phyloP scores from a whole-genome alignment of 345 rosid genomes.

The Sonneratia caseolaris region DNA sequence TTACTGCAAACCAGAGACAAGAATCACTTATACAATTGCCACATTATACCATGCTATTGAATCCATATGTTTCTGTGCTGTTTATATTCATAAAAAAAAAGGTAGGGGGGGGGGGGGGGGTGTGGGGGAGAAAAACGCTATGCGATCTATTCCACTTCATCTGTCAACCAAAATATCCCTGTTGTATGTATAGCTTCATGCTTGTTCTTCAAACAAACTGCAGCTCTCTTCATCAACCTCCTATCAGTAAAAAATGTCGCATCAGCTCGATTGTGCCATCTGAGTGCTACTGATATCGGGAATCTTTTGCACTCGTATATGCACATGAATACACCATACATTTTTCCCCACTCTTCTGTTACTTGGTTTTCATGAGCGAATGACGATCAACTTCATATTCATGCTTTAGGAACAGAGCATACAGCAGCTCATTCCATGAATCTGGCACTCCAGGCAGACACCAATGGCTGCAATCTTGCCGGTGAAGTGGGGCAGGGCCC shows the following conservation, averaged over 20 bases:
- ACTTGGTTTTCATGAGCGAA: background rate
- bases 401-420: slow-evolving; percentile 42
- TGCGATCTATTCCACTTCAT: background rate
- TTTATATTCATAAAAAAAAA: no score
- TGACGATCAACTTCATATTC: slow-evolving; percentile 11
- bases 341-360: background rate
- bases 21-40: background rate
- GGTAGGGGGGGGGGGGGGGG: no score
- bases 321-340: background rate
- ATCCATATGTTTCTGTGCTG: background rate
- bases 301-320: background rate
- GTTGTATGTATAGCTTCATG: background rate
- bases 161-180: background rate
- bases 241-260: background rate
- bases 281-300: background rate
- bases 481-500: slow-evolving; percentile 53
- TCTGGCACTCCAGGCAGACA: slow-evolving; percentile 97
- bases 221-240: background rate
- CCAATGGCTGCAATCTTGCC: slow-evolving; percentile 96
- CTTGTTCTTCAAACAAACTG: background rate
- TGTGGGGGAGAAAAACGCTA: no score
- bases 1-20: no score
- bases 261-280: background rate
- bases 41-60: background rate
- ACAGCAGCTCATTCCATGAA: slow-evolving; percentile 81